phyloP scores from a whole-genome alignment of 257 asterid species.

The Ajuga chamaepitys region DNA sequence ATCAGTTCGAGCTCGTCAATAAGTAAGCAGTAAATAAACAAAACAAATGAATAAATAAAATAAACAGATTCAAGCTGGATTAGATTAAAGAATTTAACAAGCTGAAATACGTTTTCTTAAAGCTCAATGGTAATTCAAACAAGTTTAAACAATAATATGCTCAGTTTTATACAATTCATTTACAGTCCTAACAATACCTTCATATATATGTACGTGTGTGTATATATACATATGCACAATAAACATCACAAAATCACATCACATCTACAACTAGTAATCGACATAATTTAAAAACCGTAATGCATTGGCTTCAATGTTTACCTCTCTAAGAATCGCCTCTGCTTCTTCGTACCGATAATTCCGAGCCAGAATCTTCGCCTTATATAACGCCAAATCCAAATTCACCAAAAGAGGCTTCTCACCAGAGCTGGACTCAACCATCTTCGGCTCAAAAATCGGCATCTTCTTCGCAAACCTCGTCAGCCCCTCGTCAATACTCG shows the following conservation, averaged over 20 bases:
- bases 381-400: slow-evolving; percentile 81
- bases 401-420: slow-evolving; percentile 73
- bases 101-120: background rate
- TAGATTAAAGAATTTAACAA: background rate
- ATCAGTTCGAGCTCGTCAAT: background rate
- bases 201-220: too few species aligned
- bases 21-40: background rate
- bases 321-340: slow-evolving; percentile 67
- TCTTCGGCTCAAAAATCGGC: slow-evolving; percentile 87
- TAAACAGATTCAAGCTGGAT: background rate
- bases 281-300: background rate
- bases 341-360: slow-evolving; percentile 64
- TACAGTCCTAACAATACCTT: background rate
- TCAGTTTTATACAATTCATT: background rate
- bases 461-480: slow-evolving; percentile 62
- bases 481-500: slow-evolving; percentile 55
- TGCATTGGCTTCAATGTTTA: slow-evolving; percentile 11
- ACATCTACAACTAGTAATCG: background rate
- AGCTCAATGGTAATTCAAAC: background rate
- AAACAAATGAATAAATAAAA: background rate
- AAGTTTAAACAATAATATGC: background rate
- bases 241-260: background rate
- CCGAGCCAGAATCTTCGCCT: slow-evolving; percentile 60
- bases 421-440: slow-evolving; percentile 36
- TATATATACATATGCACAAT: background rate